Base-by-base conservation (phyloP, 1,284 basidiomycete genomes). In the Cryptococcus sp. region DNA sequence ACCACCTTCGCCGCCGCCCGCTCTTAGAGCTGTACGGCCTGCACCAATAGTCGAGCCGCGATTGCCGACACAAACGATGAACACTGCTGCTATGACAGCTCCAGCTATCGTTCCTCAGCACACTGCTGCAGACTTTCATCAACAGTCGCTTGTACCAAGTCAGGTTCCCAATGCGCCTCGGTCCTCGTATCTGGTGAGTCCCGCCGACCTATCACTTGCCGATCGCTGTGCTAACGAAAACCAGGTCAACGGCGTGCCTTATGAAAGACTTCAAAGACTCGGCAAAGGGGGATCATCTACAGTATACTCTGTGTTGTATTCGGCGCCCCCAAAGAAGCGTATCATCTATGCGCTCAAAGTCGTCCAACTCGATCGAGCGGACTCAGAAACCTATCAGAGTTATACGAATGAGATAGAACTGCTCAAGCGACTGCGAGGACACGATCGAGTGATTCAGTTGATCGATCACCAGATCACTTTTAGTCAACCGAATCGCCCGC, bases 351-450 rank as follows among this genome's bases (percentile, higher is more conserved):
- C 93, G 13, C 84, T 96, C 73, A 96, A 96, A 75, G 86, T 88
- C 41, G 93, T 96, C 19, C 84, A 87, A 17, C 82, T 96, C 16
- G 91, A 94, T 71, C 88, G 87, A 69, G 87, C 87, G 5, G 93
- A 96, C 66, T 77, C 84, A 1, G 91, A 94, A 63, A 91, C 91
- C 13, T 88, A 93, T 79, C 84, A 83, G 47, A 89, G 90, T n/a
- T 97, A 94, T 76, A 89, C 90, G 83, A 95, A 96, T 74, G 93
- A 97, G 80, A 96, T 96, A 61, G 85, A 87, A 15, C 80, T 96
- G 47, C 82, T 97, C 20, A 90, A 91, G 70, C 86, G 92, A 16
- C 81, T 97, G 5, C 87, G 87, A 45, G 93, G 93, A 27, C 93
- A 95, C 73, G 87, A 86, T 57, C 84, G 92, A 47, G 93, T 96